Base-by-base conservation (phyloP, 345 rosid species). In the Laguncularia racemosa region DNA sequence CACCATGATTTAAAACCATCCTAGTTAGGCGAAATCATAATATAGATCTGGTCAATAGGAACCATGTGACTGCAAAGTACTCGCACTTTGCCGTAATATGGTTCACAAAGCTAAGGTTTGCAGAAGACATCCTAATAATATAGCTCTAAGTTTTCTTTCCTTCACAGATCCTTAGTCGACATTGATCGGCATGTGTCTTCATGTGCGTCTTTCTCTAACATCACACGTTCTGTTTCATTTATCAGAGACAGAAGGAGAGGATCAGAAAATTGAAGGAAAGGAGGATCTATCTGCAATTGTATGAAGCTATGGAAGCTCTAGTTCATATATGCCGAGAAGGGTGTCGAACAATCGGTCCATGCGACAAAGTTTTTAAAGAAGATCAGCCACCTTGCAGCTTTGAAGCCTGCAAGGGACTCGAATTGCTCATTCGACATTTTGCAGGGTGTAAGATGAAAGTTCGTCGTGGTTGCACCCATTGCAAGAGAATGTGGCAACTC, bases 401-500 rank as follows among this genome's bases (percentile, higher is more conserved):
- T 52, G 62, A 76, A 62, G 85, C 95, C 4, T 92, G 98, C 62
- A 86, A 85, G 21, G 95, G 97, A 46, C 73, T 92, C 8, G 98
- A 92, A 50, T 66, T 75, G 70, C 75, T 92, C 2, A 71, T 92
- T 20, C 79, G 98, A 0, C 98, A 92, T 71, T 92, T 92, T 10
- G 89, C 93, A 0, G 68, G 82, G 7, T 92, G 98, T 76, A 79
- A 79, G 73, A 57, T 80, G 40, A 77, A 93, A 63, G 81, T 81
- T 20, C 91, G 86, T 0, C 89, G 96, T 0, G 92, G 87, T 17
- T 92, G 96, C 64, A 64, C 64, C 43, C 93, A 83, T 44, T 92
- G 98, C 83, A 92, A 80, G 76, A 77, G 96, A 68, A 89, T 89
- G 98, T 92, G 98, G 98, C 95, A 89, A 70, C 81, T 89, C 0